A percentile compares a stretch with the other conserved stretches of the same genome.
These are phyloP conservation scores for Benincasa hispida DNA, from an alignment of 306 rosid genomes.

Conservation along the genomic window DNA sequence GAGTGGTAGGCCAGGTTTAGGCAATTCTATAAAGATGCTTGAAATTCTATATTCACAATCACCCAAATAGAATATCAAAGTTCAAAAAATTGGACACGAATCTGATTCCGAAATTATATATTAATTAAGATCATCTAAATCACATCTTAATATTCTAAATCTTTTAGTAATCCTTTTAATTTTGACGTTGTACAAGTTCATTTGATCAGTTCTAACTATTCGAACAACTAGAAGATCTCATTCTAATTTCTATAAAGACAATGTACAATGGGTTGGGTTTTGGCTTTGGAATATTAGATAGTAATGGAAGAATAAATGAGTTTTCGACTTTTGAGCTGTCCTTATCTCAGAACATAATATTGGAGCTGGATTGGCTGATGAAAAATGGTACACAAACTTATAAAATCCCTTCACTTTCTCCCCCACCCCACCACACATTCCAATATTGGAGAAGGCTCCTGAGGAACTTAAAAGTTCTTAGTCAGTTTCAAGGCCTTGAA, in stretches of 20 bases:
- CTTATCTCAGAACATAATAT: background rate
- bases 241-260: background rate
- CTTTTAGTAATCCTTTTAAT: background rate
- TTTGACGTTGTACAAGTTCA: background rate
- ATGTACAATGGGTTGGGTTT: background rate
- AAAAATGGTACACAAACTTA: background rate
- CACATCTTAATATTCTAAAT: background rate
- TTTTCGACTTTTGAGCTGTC: constrained; percentile 1
- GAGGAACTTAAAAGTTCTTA: background rate
- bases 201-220: background rate
- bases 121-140: background rate
- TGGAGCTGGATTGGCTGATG: background rate
- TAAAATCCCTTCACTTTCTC: background rate
- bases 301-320: background rate
- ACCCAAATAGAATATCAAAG: constrained; percentile 3
- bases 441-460: background rate
- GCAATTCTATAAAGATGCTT: background rate
- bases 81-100: background rate
- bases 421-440: constrained; percentile 4
- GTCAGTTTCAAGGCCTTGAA: background rate
- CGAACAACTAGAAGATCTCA: background rate
- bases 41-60: background rate
- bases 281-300: background rate
- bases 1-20: constrained; percentile 2
- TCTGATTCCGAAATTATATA: background rate